phyloP scores from a whole-genome alignment of 352 stramenopile genomes.

The Phytophthora ohioensis region DNA sequence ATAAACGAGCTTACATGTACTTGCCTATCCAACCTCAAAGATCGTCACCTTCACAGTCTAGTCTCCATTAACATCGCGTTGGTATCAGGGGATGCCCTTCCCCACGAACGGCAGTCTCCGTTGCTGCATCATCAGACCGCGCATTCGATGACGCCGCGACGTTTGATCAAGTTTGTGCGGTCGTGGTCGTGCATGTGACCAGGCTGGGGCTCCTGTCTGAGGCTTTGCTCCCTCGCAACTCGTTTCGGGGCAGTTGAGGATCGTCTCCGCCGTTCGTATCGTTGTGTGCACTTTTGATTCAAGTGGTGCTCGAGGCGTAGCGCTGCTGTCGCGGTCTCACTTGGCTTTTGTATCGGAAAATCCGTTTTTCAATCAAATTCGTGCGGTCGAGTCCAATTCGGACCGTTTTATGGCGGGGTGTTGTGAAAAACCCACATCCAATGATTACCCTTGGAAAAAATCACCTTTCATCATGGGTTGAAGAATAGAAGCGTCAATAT shows the following conservation, averaged over 20 bases:
- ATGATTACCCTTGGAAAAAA: neutral
- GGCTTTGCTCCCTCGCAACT: constrained; percentile 9
- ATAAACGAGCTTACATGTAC: constrained; percentile 4
- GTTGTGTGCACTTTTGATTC: constrained; percentile 40
- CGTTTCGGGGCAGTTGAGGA: neutral
- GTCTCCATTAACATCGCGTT: neutral
- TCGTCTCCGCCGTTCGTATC: constrained; percentile 23
- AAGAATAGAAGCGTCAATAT: neutral
- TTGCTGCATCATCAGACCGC: constrained; percentile 1
- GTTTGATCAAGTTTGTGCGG: constrained; percentile 31
- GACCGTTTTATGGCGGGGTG: constrained; percentile 15
- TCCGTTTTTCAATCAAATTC: constrained; percentile 45
- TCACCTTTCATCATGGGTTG: constrained; percentile 5
- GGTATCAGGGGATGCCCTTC: neutral
- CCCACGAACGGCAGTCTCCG: neutral
- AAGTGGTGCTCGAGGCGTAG: constrained; percentile 20
- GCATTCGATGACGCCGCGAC: constrained; percentile 10
- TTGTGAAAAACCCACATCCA: constrained; percentile 4
- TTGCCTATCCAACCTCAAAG: neutral
- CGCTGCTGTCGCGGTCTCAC: constrained; percentile 7
- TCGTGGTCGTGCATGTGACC: constrained; percentile 15
- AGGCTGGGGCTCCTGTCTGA: neutral
- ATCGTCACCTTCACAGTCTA: neutral
- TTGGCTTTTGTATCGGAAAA: constrained; percentile 38
- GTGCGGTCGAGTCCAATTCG: neutral